Percentiles rank a stretch among this genome's conserved stretches.
Conservation (phyloP, 1,139 yeast genomes). For the Pichia sp. region DNA sequence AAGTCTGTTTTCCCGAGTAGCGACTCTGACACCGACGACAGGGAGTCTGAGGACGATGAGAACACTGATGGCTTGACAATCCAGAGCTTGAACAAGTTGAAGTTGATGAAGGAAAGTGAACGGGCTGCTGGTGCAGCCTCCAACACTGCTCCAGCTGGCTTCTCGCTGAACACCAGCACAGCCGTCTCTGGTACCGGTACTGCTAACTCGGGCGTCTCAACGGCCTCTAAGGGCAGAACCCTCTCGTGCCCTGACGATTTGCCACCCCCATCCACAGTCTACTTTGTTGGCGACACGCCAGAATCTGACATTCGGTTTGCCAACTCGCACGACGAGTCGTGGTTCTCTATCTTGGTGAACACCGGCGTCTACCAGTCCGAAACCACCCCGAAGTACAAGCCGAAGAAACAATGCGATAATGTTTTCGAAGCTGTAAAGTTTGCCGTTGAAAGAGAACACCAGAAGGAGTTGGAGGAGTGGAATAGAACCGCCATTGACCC, state of each 20-base stretch:
- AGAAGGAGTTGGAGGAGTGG: constrained; percentile 68
- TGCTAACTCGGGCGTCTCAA: background rate
- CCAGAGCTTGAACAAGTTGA: constrained; percentile 37
- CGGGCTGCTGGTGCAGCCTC: background rate
- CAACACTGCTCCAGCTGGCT: background rate
- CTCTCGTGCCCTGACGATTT: constrained; percentile 37
- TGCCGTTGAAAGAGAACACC: constrained; percentile 78
- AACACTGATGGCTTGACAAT: constrained; percentile 31
- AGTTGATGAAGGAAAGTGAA: constrained; percentile 25
- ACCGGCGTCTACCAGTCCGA: constrained; percentile 86
- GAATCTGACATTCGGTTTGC: constrained; percentile 87
- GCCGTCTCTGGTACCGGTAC: background rate
- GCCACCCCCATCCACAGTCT: constrained; percentile 82
- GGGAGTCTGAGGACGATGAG: constrained; percentile 34
- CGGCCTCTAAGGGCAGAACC: background rate
- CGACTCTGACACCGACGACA: constrained; percentile 33
- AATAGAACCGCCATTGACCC: constrained; percentile 35
- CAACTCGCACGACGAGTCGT: constrained; percentile 75
- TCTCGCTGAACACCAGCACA: no score
- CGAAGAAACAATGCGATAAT: constrained; percentile 66
- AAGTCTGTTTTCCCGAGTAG: constrained; percentile 2
- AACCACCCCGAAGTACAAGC: constrained; percentile 71
- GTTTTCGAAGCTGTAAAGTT: constrained; percentile 78
- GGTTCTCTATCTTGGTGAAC: constrained; percentile 81
- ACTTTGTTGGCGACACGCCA: constrained; percentile 91